Base-by-base conservation (phyloP, 495 filamentous ascomycete genomes). In the Xylaria grammica region DNA sequence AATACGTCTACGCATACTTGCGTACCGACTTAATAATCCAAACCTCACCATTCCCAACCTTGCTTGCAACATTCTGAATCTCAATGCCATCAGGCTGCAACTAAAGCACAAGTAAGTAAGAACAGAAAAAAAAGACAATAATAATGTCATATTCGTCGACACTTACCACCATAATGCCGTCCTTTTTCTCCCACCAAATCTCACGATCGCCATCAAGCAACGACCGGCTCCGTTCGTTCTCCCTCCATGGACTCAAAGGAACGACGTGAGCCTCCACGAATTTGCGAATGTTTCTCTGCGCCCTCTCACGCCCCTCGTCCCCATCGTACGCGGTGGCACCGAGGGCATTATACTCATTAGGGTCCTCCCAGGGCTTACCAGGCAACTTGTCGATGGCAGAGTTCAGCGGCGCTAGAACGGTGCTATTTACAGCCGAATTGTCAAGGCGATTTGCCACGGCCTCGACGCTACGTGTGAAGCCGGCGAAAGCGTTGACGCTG, bases 321-420 rank as follows among this genome's bases (percentile, higher is more conserved):
- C 95, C 95, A 38, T 91, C 85, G 73, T 98, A 98, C 4, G 92
- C 93, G 34, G 89, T 74, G n/a, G 85, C 79, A 0, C 94, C 94
- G 19, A 92, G 79, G 7, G 78, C 79, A 3, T 77, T 79, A 73
- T 96, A 97, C 60, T 99, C 96, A 42, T 86, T 76, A 0, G 91
- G 87, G 65, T 96, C 88, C 69, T 99, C 94, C 95, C 95, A 99
- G 2, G 95, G 95, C 72, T 98, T 98, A 61, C 91, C 82, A 0
- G 93, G 92, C 42, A 98, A 81, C 1, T 77, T 84, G 67, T 89
- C 89, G 65, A 99, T 86, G 1, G 86, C 92, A 42, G 85, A 86
- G 75, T 99, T 98, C 6, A 89, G 75, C 1, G 95, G 96, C 1
- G 95, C 95, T 0, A 99, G 84, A 27, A 99, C 90, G 0, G 96